Base-by-base conservation (phyloP, 257 asterid genomes). In the Nicotiana tabacum region DNA sequence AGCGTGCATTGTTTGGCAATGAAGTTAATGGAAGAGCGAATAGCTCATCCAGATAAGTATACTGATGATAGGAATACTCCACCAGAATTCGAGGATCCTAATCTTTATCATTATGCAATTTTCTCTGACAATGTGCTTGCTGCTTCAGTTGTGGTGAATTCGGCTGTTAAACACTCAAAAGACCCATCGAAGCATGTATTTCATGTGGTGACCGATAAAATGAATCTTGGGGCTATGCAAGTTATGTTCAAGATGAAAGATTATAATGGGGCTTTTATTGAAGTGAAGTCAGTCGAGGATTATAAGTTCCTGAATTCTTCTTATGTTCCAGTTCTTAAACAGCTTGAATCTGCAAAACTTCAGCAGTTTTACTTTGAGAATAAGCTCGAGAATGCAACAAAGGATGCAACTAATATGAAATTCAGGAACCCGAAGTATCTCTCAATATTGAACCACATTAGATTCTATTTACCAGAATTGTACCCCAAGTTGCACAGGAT, bases 171-270 rank as follows among this genome's bases (percentile, higher is more conserved):
- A 74, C 89, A 93, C 83, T 87, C 97, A 1, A 88, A 89, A 56
- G 97, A 93, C 87, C 95, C 97, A 1, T 85, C 87, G 82, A 93
- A 88, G 89, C 97, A 93, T 46, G 97, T 93, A 64, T 93, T 93
- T 87, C 97, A 93, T 85, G 94, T 93, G 16, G 95, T 93, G 21
- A 91, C 97, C 5, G 97, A 93, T 85, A 91, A 90, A 86, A 90
- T 93, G 97, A 93, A 93, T 89, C 89, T 93, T 27, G 97, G 93
- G 83, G 95, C 97, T 37, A 91, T 91, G 95, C 92, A 93, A 86
- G 95, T 91, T 82, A 89, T 89, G 95, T 91, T 93, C 82, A 91
- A 89, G 88, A 89, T 91, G 86, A 91, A 87, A 87, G 95, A 89
- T 81, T 89, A 90, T 85, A 86, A 88, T 18, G 97, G 97, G 65